Base-by-base conservation (phyloP, 768 basidiomycete genomes). In the Lactarius hatsudake region DNA sequence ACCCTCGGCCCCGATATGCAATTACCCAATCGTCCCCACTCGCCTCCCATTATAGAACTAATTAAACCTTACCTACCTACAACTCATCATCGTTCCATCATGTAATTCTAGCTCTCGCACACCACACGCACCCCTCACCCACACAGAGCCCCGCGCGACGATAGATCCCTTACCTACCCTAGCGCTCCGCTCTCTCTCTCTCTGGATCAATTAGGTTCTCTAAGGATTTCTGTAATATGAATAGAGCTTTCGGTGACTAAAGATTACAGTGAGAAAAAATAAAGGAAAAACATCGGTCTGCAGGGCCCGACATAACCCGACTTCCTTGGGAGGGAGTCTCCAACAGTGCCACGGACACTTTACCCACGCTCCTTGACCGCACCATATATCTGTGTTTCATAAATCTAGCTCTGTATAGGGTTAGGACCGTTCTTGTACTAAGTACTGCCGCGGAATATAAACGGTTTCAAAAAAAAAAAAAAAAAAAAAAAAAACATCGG, bases 81-180 rank as follows among this genome's bases (percentile, higher is more conserved):
- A 62, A 58, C 65, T 53, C 60, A 58, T 63, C 61, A 34, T 63
- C 61, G 51, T 59, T 56, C 20, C n/a, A 34, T 59, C 28, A 43
- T 67, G 66, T 67, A 67, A 63, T 67, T 43, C 30, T 67, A 67
- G 55, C 55, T 34, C 20, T 56, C 28, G 32, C 55, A 53, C 51
- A 26, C 10, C 48, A 23, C 12, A 51, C 48, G 18, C 48, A 45
- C 32, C 32, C 0, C 36, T n/a, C 51, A 51, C 26, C 51, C 26
- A 26, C 23, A 51, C 23, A 23, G 45, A 45, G 43, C 23, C n/a
- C 51, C 26, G 26, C 51, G 51, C 12, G 6, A 53, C 26, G 51
- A 15, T 26, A 20, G 48, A 34, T 26, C 2, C 20, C 5, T 30
- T 45, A 8, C 32, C 45, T 60, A 20, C 5, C 5, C 23, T 6